Evolutionary conservation across 179 eudicot species (phyloP), one percentile per base, ranked within the genome.

Genomic region (Nepenthes alata): DNA sequence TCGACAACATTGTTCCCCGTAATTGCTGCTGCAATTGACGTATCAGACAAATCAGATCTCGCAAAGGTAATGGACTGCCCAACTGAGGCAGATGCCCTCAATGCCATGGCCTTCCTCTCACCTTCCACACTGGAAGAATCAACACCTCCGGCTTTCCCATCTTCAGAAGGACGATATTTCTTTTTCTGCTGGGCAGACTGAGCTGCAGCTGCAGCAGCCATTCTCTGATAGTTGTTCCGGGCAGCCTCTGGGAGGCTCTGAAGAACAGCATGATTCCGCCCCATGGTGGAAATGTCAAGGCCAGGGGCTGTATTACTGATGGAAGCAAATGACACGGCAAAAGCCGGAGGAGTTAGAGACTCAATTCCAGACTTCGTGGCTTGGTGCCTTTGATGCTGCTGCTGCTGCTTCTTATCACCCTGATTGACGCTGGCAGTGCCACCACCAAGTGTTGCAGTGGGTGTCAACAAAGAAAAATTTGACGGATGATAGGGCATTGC

Each of bases 31-130:
- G 57, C 77, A 25, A 25, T 25, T 9, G 89, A 64, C 11, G 74
- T 68, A 55, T 86, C 93, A 0, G 75, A 58, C 65, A 78, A 47
- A 37, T 91, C 98, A 11, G 86, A 61, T 62, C 90, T 74, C 11
- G 98, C 71, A 69, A 86, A 93, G 38, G 86, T 84, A 81, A 93
- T 86, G n/a, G 96, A 86, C 59, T 86, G 89, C 35, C 86, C 88
- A 58, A 56, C 64, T 39, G 77, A 69, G 8, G 79, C 57, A 1
- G 81, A 53, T 65, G 71, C 64, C 68, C 82, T 78, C 4, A 74
- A 75, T 5, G 70, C 58, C 62, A 63, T 47, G 49, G 70, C 70
- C 71, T 83, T 85, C 66, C 89, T 82, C 50, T 89, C 94, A 38
- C 82, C 97, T 62, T 93, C 93, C 9, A 53, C 58, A 62, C 61